phyloP scores from a whole-genome alignment of 441 rosid genomes.

The Populus hybrid region DNA sequence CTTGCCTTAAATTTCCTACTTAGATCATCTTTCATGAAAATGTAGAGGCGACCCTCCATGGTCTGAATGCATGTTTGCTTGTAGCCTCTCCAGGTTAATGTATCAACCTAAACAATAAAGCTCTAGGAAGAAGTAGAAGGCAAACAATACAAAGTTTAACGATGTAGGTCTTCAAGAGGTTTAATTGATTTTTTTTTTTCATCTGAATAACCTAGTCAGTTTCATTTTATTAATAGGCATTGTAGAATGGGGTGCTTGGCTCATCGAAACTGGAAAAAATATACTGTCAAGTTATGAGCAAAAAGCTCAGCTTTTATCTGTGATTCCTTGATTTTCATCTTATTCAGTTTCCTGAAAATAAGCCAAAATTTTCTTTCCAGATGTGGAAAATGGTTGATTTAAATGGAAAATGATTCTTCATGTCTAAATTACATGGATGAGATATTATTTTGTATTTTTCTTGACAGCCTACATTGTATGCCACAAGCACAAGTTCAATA shows the following conservation, averaged over 20 bases:
- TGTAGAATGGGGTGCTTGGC: background rate
- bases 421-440: background rate
- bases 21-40: background rate
- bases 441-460: background rate
- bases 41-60: background rate
- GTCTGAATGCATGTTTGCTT: background rate
- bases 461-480: slow-evolving; percentile 13
- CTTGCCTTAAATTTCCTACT: background rate
- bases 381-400: background rate
- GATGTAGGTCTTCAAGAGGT: background rate
- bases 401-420: background rate
- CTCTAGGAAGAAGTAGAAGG: background rate
- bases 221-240: background rate
- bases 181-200: background rate
- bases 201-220: background rate
- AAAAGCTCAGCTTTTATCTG: background rate
- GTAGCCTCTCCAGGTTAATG: background rate
- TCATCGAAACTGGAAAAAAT: background rate
- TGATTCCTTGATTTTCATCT: background rate
- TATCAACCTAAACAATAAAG: background rate
- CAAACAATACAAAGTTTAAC: background rate
- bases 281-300: background rate
- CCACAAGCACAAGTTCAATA: slow-evolving; percentile 3
- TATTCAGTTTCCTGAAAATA: background rate
- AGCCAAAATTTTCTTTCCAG: background rate